Percentiles rank a stretch among this genome's conserved stretches.
Conservation (phyloP, 345 rosid species). For the Citropsis articulata region DNA sequence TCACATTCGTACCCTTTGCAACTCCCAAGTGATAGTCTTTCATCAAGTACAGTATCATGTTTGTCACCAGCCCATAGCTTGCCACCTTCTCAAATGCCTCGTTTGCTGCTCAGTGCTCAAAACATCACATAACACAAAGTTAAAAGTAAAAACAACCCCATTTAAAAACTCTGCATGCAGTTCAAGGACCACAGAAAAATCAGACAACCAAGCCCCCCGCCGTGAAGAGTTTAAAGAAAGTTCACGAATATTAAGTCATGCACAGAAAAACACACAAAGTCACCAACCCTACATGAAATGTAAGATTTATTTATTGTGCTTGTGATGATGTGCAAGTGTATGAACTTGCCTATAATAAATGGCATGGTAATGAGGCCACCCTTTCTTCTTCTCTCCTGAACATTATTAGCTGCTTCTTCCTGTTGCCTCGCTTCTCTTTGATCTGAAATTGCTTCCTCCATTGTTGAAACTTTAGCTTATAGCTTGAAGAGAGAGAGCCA, state of each 20-base stretch:
- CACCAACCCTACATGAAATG: not conserved
- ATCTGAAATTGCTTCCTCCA: slow-evolving; percentile 30
- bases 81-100: slow-evolving; percentile 86
- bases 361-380: slow-evolving; percentile 84
- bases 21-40: slow-evolving; percentile 49
- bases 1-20: slow-evolving; percentile 55
- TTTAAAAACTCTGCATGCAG: not conserved
- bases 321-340: not conserved
- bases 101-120: slow-evolving; percentile 40
- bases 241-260: not conserved
- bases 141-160: not conserved
- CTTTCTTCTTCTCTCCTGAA: slow-evolving; percentile 29
- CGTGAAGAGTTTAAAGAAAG: not conserved
- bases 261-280: not conserved
- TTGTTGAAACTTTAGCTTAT: slow-evolving; percentile 9
- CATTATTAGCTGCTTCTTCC: not conserved
- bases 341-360: slow-evolving; percentile 58
- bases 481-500: not conserved
- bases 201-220: not conserved
- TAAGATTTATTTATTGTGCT: not conserved
- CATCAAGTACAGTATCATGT: slow-evolving; percentile 67
- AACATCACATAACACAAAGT: not conserved
- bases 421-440: slow-evolving; percentile 24
- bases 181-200: not conserved
- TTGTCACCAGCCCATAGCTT: slow-evolving; percentile 65